A percentile compares a stretch with the other conserved stretches of the same genome.
Conservation (phyloP, 2,329 filamentous ascomycete species). For the Bertia moriformis region DNA sequence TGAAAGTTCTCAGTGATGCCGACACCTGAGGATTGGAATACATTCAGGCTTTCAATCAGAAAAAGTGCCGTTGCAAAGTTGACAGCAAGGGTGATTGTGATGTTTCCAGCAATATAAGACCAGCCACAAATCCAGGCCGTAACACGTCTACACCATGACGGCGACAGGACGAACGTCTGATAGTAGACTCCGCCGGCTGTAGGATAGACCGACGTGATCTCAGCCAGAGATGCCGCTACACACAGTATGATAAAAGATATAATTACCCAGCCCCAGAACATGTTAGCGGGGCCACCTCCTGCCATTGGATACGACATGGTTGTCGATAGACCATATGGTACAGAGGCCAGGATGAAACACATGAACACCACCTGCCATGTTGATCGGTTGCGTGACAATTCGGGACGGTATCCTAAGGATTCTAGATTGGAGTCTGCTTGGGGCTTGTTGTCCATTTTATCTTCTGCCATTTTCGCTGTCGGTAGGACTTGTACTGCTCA, state of each 20-base stretch:
- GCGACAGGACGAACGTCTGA: constrained; percentile 32
- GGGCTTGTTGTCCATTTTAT: too few relatives aligned
- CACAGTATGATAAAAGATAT: constrained; percentile 36
- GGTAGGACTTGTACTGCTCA: too few relatives aligned
- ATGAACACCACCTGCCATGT: constrained; percentile 46
- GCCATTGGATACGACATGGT: constrained; percentile 20
- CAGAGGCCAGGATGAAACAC: constrained; percentile 42
- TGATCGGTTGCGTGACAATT: constrained; percentile 41
- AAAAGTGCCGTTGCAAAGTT: too few relatives aligned
- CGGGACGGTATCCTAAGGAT: constrained; percentile 38
- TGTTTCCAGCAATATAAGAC: constrained; percentile 35
- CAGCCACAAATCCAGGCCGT: constrained; percentile 38
- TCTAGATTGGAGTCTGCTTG: too few relatives aligned
- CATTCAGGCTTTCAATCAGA: too few relatives aligned
- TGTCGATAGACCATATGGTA: constrained; percentile 33
- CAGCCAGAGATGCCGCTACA: constrained; percentile 31
- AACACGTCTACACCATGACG: too few relatives aligned
- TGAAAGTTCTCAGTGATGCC: constrained; percentile 29
- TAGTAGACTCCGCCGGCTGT: constrained; percentile 36
- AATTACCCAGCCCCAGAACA: constrained; percentile 41
- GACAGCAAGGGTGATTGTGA: constrained; percentile 34
- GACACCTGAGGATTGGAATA: constrained; percentile 30
- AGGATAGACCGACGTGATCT: constrained; percentile 34
- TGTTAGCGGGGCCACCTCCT: constrained; percentile 30
- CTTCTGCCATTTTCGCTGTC: too few relatives aligned